Percentiles rank a stretch among this genome's conserved stretches.
These are phyloP conservation scores for Zizania latifolia DNA, from an alignment of 176 grass and related monocot species.

Conservation along the genomic window DNA sequence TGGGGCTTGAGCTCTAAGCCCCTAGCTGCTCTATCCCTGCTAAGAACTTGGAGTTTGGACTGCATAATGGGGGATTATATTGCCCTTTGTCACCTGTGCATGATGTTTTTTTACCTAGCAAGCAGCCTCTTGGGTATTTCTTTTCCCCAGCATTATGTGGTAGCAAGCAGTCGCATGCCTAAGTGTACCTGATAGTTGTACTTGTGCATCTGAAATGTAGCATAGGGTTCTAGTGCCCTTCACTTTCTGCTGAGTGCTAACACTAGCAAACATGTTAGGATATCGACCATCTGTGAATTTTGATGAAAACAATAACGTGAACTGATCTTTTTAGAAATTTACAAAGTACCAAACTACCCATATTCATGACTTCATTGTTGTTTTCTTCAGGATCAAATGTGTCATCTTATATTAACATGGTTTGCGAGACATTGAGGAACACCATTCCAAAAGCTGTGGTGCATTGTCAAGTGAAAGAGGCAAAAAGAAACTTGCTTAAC, in stretches of 20 bases:
- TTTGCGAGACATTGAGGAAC: slow-evolving; percentile 88
- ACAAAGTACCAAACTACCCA: not conserved
- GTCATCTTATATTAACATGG: slow-evolving; percentile 85
- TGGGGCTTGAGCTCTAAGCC: too few species aligned
- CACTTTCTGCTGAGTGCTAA: not conserved
- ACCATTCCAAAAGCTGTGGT: slow-evolving; percentile 92
- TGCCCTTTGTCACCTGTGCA: too few species aligned
- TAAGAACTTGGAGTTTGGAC: too few species aligned
- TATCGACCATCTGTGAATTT: not conserved
- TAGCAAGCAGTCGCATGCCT: too few species aligned
- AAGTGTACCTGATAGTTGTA: too few species aligned
- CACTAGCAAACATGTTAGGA: not conserved
- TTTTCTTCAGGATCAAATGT: slow-evolving; percentile 81
- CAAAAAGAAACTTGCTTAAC: slow-evolving; percentile 83
- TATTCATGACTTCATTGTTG: not conserved
- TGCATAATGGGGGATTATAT: too few species aligned
- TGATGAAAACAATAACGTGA: not conserved
- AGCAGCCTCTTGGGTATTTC: too few species aligned
- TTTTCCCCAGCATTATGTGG: too few species aligned
- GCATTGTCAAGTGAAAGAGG: slow-evolving; percentile 92
- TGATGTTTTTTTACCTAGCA: too few species aligned
- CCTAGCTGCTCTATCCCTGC: too few species aligned
- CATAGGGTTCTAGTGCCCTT: not conserved
- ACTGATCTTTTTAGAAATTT: not conserved
- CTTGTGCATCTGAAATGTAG: not conserved